These are phyloP conservation scores for Sclerotinia subarctica DNA, from an alignment of 2,329 filamentous ascomycete species.

Conservation along the genomic window DNA sequence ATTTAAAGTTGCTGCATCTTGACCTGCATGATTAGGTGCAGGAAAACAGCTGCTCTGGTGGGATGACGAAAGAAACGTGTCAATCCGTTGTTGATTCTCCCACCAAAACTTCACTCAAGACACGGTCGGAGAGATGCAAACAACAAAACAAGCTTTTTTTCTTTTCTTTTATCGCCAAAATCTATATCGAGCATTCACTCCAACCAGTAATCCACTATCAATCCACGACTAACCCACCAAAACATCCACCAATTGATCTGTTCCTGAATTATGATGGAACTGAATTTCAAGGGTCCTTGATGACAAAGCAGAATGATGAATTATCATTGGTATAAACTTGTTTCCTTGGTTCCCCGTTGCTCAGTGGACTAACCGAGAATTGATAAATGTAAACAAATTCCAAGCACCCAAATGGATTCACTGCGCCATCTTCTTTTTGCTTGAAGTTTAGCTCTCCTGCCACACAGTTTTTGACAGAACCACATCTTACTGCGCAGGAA, in stretches of 20 bases:
- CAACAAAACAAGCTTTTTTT: slow-evolving; percentile 6
- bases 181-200: slow-evolving; percentile 14
- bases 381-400: slow-evolving; percentile 16
- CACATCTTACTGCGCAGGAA: slow-evolving; percentile 9
- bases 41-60: neutral
- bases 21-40: slow-evolving; percentile 13
- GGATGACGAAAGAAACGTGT: slow-evolving; percentile 14
- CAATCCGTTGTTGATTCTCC: neutral
- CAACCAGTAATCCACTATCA: neutral
- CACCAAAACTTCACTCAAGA: neutral
- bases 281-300: neutral
- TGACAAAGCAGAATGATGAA: neutral
- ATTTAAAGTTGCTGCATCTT: neutral
- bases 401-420: slow-evolving; percentile 1
- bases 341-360: slow-evolving; percentile 7
- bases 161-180: neutral
- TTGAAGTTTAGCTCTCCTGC: slow-evolving; percentile 20
- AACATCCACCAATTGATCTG: slow-evolving; percentile 6
- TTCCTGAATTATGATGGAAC: slow-evolving; percentile 7
- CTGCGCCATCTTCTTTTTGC: slow-evolving; percentile 20
- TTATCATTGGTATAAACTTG: neutral
- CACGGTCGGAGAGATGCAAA: neutral
- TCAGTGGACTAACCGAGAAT: slow-evolving; percentile 1
- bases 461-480: slow-evolving; percentile 15
- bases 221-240: too few species aligned